Evolutionary conservation across 768 basidiomycete genomes (phyloP), one percentile per base, ranked within the genome.

Genomic region (Suillus spraguei): DNA sequence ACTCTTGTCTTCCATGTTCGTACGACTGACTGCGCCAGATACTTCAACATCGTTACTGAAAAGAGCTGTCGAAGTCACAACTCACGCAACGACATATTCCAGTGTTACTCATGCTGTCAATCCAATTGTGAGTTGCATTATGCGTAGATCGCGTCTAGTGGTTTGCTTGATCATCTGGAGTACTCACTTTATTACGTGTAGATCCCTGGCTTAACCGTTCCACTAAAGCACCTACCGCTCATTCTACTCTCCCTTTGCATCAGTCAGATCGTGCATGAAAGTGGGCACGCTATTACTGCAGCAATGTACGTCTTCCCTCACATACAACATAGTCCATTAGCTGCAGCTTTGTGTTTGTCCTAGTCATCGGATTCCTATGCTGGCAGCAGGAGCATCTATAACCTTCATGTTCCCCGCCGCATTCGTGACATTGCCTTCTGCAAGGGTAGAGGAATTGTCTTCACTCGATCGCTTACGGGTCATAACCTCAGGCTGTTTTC

Each of bases 151-250:
- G 39, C 53, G 14, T 22, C 28, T 32, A 64, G 63, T 46, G 66
- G 33, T 36, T 56, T 44, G 28, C 32, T 33, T 22, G 13, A 28
- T 4, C 8, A 7, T n/a, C 20, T n/a, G 10, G 33, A 13, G 52
- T 17, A 35, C 33, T 53, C 52, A 53, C 32, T 53, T 35, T 7
- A 33, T 32, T 36, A 9, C 32, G 24, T 59, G 20, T 66, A 94
- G 92, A 87, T 96, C 42, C 94, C 94, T 24, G 94, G 94, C 1
- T 65, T 94, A 8, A 96, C 92, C 2, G 85, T 91, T 1, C 94
- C 94, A 1, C 69, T 92, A n/a, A 75, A 77, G 32, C 87, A 95
- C 69, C 70, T 92, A 1, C 90, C 90, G 5, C 66, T 87, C 17
- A 84, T 95, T 55, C 67, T 94, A 8, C 38, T 84, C 7, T 82